These are phyloP conservation scores for Penicillium sp. DNA, from an alignment of 2,329 filamentous ascomycete species.

Conservation along the genomic window DNA sequence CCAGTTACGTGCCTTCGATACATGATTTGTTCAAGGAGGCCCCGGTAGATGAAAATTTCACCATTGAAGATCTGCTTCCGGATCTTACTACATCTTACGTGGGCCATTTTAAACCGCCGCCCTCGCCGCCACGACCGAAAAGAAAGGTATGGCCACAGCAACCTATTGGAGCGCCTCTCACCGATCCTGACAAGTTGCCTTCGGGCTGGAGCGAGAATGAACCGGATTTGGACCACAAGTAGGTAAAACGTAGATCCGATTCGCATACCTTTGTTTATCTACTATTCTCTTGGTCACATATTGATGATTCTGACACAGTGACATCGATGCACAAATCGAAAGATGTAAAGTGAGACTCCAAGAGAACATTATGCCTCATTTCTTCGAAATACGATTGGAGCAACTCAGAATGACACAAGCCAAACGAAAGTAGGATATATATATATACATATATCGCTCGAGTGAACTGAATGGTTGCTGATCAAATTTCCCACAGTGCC, in stretches of 20 bases:
- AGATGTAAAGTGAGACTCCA: background rate
- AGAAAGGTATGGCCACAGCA: background rate
- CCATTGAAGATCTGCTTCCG: background rate
- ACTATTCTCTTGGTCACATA: background rate
- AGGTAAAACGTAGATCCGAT: background rate
- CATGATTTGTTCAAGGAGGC: background rate
- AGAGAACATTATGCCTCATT: slow-evolving; percentile 1
- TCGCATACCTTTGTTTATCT: background rate
- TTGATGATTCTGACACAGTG: background rate
- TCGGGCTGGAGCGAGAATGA: background rate
- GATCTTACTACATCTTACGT: background rate
- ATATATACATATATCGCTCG: background rate
- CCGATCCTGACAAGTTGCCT: background rate
- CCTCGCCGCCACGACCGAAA: background rate
- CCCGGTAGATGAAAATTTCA: background rate
- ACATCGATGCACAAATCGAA: slow-evolving; percentile 2
- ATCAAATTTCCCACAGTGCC: background rate
- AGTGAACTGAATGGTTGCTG: background rate
- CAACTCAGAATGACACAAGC: background rate
- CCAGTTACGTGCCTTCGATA: background rate
- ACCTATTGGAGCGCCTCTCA: background rate
- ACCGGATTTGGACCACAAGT: background rate
- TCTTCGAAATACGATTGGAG: background rate
- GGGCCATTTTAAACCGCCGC: background rate
- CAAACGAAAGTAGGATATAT: background rate